phyloP scores from a whole-genome alignment of 2,329 filamentous ascomycete species.

The Fusarium buharicum region DNA sequence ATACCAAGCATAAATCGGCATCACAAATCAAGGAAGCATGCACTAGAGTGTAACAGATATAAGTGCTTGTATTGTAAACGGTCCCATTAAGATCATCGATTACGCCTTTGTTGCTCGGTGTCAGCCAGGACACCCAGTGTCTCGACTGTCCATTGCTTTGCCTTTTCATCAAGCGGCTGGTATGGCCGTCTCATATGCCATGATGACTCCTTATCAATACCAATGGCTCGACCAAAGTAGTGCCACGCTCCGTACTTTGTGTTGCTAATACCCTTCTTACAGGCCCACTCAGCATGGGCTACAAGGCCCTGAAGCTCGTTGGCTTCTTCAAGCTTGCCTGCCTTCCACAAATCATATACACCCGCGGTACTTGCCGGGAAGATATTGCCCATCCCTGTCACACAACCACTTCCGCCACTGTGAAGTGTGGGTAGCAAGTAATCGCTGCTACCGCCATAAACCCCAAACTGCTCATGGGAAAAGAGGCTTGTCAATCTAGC shows the following conservation, averaged over 20 bases:
- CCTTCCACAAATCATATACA: slow-evolving; percentile 55
- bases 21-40: too few species aligned
- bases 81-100: not conserved
- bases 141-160: slow-evolving; percentile 56
- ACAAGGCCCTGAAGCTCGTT: slow-evolving; percentile 55
- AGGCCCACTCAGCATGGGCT: slow-evolving; percentile 61
- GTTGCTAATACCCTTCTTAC: slow-evolving; percentile 59
- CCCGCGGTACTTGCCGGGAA: slow-evolving; percentile 56
- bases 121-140: slow-evolving; percentile 53
- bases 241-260: slow-evolving; percentile 60
- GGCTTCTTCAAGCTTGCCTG: slow-evolving; percentile 52
- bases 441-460: slow-evolving; percentile 57
- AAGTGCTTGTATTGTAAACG: not conserved
- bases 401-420: slow-evolving; percentile 55
- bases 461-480: slow-evolving; percentile 53
- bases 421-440: slow-evolving; percentile 55
- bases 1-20: too few species aligned
- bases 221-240: slow-evolving; percentile 54
- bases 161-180: slow-evolving; percentile 49
- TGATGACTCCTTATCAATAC: slow-evolving; percentile 48
- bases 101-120: slow-evolving; percentile 42
- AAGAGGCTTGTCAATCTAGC: slow-evolving; percentile 64
- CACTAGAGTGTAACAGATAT: not conserved
- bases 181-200: slow-evolving; percentile 59
- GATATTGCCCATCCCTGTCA: slow-evolving; percentile 59